These are phyloP conservation scores for Mycena olivaceomarginata DNA, from an alignment of 768 basidiomycete species.

Conservation along the genomic window DNA sequence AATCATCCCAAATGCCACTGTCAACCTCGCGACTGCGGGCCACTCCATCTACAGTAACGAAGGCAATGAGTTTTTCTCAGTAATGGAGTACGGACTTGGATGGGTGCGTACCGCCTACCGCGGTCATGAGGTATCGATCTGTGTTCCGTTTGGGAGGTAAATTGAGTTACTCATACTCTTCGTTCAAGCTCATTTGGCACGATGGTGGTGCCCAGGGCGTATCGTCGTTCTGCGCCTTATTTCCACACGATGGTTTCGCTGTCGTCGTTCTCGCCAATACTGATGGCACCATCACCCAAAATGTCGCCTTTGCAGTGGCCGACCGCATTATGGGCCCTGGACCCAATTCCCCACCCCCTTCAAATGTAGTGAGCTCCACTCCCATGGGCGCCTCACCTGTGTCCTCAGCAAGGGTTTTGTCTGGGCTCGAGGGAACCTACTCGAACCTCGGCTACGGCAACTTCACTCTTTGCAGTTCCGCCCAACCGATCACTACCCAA, in stretches of 20 bases:
- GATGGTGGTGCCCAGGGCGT: constrained; percentile 58
- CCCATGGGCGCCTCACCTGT: constrained; percentile 19
- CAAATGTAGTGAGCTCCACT: not conserved
- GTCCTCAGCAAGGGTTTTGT: constrained; percentile 12
- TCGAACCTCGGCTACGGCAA: constrained; percentile 58
- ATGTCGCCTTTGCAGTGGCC: constrained; percentile 29
- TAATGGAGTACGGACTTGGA: constrained; percentile 64
- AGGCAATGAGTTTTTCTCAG: constrained; percentile 48
- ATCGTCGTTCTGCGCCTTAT: constrained; percentile 47
- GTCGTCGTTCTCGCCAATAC: constrained; percentile 57
- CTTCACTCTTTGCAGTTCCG: constrained; percentile 58
- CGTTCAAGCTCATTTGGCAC: constrained; percentile 57
- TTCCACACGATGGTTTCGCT: constrained; percentile 59
- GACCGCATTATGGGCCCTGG: constrained; percentile 44
- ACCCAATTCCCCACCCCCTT: not conserved
- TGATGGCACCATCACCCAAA: constrained; percentile 33
- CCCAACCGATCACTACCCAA: constrained; percentile 40
- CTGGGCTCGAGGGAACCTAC: constrained; percentile 53
- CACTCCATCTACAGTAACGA: constrained; percentile 48
- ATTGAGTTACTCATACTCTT: not conserved
- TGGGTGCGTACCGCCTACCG: constrained; percentile 62
- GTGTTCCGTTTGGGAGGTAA: too few relatives aligned
- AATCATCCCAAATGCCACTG: constrained; percentile 54
- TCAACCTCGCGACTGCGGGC: constrained; percentile 42
- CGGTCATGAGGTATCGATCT: constrained; percentile 59